A percentile compares a stretch with the other conserved stretches of the same genome.
phyloP scores from a whole-genome alignment of 495 filamentous ascomycete species.

The Neurospora discreta region DNA sequence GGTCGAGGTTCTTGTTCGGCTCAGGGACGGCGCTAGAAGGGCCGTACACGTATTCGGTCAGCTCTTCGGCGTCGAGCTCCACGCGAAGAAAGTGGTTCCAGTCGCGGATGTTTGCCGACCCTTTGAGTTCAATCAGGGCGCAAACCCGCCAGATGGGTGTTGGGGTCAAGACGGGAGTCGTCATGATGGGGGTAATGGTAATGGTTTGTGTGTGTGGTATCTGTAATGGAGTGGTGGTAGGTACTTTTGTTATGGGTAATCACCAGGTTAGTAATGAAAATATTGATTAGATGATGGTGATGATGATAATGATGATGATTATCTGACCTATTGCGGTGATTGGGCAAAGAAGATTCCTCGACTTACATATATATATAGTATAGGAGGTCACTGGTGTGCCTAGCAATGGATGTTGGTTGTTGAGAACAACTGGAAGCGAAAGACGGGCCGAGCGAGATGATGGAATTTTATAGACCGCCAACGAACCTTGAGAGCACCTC shows the following conservation, averaged over 20 bases:
- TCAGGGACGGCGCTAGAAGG: neutral
- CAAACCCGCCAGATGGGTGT: neutral
- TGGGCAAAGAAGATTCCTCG: neutral
- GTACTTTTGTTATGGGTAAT: neutral
- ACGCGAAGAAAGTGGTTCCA: neutral
- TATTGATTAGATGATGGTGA: too few relatives aligned
- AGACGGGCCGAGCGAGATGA: neutral
- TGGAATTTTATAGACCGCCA: neutral
- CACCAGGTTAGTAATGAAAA: neutral
- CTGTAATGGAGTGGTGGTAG: neutral
- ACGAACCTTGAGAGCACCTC: neutral
- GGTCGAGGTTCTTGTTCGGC: neutral
- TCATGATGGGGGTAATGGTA: neutral
- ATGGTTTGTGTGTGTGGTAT: neutral
- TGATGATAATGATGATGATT: neutral
- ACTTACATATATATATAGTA: neutral
- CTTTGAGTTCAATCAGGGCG: neutral
- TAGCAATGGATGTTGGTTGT: neutral
- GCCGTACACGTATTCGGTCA: neutral
- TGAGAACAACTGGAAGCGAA: neutral
- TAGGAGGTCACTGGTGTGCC: neutral
- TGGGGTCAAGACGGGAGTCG: neutral
- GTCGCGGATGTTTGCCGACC: neutral
- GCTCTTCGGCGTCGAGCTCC: neutral
- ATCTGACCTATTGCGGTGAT: neutral